Conservation (phyloP, 2,329 filamentous ascomycete genomes). For the Gremmenia infestans region DNA sequence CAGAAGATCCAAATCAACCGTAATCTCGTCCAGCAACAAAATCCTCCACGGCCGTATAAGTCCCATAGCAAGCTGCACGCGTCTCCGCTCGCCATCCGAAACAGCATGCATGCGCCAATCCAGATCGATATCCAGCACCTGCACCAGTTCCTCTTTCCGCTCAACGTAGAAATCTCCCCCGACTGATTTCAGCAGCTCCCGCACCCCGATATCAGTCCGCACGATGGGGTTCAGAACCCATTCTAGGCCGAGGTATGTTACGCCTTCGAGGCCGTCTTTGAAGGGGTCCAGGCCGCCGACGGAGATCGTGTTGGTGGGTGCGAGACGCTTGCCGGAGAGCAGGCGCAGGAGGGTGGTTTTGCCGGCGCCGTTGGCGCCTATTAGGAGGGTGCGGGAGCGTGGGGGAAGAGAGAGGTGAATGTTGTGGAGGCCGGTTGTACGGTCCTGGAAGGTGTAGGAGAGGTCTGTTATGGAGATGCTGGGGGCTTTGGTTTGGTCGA, state of each 20-base stretch:
- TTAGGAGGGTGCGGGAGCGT: slow-evolving; percentile 81
- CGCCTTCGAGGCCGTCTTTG: slow-evolving; percentile 81
- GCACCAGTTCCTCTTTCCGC: slow-evolving; percentile 79
- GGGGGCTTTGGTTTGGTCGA: slow-evolving; percentile 22
- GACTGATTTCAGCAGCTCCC: slow-evolving; percentile 76
- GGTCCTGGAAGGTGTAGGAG: slow-evolving; percentile 85
- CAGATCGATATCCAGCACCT: slow-evolving; percentile 86
- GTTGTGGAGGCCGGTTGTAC: slow-evolving; percentile 69
- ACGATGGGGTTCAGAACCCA: slow-evolving; percentile 98
- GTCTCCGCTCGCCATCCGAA: slow-evolving; percentile 81
- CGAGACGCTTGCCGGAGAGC: slow-evolving; percentile 89
- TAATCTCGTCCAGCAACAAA: slow-evolving; percentile 90
- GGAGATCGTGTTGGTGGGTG: slow-evolving; percentile 67
- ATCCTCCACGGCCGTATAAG: slow-evolving; percentile 87
- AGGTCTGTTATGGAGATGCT: slow-evolving; percentile 67
- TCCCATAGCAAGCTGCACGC: slow-evolving; percentile 96
- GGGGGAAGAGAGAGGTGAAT: slow-evolving; percentile 73
- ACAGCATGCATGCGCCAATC: slow-evolving; percentile 95
- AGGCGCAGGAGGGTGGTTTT: slow-evolving; percentile 93
- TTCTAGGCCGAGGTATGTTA: slow-evolving; percentile 94
- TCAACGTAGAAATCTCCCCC: slow-evolving; percentile 79
- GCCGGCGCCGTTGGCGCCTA: slow-evolving; percentile 94
- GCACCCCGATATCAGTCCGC: slow-evolving; percentile 87
- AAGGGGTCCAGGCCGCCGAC: slow-evolving; percentile 89
- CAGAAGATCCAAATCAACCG: slow-evolving; percentile 89